Percentiles rank a stretch among this genome's conserved stretches.
phyloP scores from a whole-genome alignment of 495 filamentous ascomycete species.

The Diplogelasinospora grovesii region DNA sequence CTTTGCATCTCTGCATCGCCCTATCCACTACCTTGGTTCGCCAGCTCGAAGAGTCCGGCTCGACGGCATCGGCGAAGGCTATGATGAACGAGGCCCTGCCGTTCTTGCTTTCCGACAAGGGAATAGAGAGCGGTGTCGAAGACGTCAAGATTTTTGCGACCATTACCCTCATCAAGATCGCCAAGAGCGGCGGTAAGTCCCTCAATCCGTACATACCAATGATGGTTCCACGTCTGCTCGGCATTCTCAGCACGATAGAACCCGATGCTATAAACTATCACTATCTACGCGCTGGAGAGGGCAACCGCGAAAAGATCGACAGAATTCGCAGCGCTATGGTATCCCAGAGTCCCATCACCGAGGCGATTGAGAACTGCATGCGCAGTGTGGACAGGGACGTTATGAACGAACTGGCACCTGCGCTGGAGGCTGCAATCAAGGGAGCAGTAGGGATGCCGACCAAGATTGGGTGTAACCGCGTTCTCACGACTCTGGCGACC shows the following conservation, averaged over 20 bases:
- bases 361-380: constrained; percentile 84
- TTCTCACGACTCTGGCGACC: constrained; percentile 81
- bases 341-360: constrained; percentile 81
- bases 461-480: constrained; percentile 81
- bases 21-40: constrained; percentile 77
- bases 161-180: constrained; percentile 73
- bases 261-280: constrained; percentile 83
- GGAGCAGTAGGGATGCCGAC: constrained; percentile 83
- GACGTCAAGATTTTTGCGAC: constrained; percentile 74
- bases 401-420: constrained; percentile 65
- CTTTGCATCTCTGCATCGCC: constrained; percentile 70
- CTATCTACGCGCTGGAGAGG: constrained; percentile 81
- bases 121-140: constrained; percentile 76
- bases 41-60: constrained; percentile 73
- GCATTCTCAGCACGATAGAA: constrained; percentile 78
- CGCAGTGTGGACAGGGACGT: constrained; percentile 72
- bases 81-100: constrained; percentile 82
- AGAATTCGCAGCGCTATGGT: constrained; percentile 72
- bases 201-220: constrained; percentile 73
- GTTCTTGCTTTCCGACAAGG: constrained; percentile 82
- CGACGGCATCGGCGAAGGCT: constrained; percentile 59
- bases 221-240: constrained; percentile 73
- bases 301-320: constrained; percentile 80
- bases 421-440: constrained; percentile 71
- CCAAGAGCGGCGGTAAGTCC: constrained; percentile 71